Percentiles rank a stretch among this genome's conserved stretches.
Evolutionary conservation across 208 protist species (phyloP).

Genomic region (Plasmodiophora brassicae): DNA sequence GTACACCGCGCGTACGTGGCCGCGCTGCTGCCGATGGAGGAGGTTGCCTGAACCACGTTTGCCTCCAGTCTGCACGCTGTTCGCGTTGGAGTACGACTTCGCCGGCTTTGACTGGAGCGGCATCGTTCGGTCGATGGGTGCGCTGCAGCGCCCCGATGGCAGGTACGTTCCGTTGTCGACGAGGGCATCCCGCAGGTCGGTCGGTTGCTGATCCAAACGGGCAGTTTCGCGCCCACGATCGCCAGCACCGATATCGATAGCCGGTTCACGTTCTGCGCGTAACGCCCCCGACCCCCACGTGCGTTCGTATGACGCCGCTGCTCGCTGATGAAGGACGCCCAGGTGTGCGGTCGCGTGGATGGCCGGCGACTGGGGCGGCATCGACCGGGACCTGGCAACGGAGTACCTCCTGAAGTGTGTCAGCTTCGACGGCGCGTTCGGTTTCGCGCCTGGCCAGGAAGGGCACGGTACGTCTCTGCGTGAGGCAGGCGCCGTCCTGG

Average conservation of each 20-base stretch:
- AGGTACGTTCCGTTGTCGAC: too few species aligned
- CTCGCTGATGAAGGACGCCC: not conserved
- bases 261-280: not conserved
- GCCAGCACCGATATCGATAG: not conserved
- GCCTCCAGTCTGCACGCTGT: too few species aligned
- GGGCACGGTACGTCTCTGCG: not conserved
- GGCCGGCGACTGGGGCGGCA: not conserved
- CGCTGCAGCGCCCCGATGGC: not conserved
- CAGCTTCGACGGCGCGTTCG: slow-evolving; percentile 7
- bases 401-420: not conserved
- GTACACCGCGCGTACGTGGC: not conserved
- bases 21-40: too few species aligned
- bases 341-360: not conserved
- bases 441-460: not conserved
- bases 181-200: too few species aligned
- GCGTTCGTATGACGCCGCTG: not conserved
- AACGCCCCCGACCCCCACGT: too few species aligned
- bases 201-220: too few species aligned
- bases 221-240: not conserved
- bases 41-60: too few species aligned
- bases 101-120: not conserved
- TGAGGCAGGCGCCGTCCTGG: not conserved
- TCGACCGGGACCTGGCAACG: not conserved
- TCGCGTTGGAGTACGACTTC: too few species aligned
- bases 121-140: not conserved